These are phyloP conservation scores for Raffaelea albimanens DNA, from an alignment of 2,329 filamentous ascomycete species.

Conservation along the genomic window DNA sequence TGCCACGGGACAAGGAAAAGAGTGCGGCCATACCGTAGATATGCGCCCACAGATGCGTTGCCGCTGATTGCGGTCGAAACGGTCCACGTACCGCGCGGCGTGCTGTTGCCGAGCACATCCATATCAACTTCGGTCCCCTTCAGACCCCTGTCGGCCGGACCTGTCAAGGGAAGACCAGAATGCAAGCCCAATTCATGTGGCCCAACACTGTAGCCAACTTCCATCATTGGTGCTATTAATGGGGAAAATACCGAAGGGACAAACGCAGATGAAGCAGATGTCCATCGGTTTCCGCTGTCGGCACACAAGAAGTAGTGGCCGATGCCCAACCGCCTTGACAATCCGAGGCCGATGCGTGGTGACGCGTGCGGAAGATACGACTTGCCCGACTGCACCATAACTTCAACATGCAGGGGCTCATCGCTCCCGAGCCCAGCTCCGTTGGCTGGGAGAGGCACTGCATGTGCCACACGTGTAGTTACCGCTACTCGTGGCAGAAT, in stretches of 20 bases:
- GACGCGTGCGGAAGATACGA: not conserved
- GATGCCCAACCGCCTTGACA: constrained; percentile 10
- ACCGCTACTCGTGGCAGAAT: constrained; percentile 27
- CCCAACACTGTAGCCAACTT: constrained; percentile 29
- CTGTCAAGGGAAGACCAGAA: constrained; percentile 21
- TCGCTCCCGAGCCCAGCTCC: constrained; percentile 8
- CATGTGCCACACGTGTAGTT: constrained; percentile 22
- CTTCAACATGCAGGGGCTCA: constrained; percentile 25
- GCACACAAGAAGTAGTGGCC: constrained; percentile 28
- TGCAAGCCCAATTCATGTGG: constrained; percentile 21
- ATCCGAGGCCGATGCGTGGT: constrained; percentile 16
- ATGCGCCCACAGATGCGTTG: constrained; percentile 20
- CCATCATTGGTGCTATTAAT: constrained; percentile 25
- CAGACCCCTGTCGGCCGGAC: constrained; percentile 23
- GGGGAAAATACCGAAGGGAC: constrained; percentile 8
- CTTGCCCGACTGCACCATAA: constrained; percentile 15
- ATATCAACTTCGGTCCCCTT: constrained; percentile 27
- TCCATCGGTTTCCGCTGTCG: constrained; percentile 32
- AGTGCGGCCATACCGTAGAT: constrained; percentile 27
- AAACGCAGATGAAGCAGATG: not conserved
- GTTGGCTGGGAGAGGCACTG: constrained; percentile 2
- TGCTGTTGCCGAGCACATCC: constrained; percentile 8
- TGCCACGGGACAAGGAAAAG: constrained; percentile 19
- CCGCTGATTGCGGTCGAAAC: constrained; percentile 24
- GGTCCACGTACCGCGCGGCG: constrained; percentile 25